phyloP scores from a whole-genome alignment of 108 stramenopile genomes.

The Stephanodiscus triporus region DNA sequence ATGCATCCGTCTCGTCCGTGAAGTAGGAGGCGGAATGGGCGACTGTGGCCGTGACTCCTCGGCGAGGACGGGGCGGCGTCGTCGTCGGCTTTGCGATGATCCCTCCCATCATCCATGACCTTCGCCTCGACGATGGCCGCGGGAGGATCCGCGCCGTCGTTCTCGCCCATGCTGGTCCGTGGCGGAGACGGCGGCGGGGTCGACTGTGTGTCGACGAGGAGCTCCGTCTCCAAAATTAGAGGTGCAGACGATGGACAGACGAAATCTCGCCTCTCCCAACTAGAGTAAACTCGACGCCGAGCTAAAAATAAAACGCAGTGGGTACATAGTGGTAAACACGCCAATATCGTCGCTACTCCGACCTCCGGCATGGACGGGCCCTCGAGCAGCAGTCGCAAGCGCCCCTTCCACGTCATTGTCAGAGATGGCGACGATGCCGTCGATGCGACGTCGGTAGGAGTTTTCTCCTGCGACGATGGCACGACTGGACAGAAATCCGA shows the following conservation, averaged over 20 bases:
- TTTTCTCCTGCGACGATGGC: not conserved
- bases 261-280: too few species aligned
- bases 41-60: not conserved
- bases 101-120: too few species aligned
- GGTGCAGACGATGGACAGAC: too few species aligned
- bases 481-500: not conserved
- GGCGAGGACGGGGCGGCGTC: not conserved
- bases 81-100: not conserved
- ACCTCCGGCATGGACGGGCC: not conserved
- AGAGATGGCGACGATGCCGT: not conserved
- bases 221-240: too few species aligned
- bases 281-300: too few species aligned
- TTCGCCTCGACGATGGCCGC: not conserved
- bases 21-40: conserved; percentile 58
- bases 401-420: not conserved
- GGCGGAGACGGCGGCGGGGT: too few species aligned
- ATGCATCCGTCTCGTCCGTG: conserved; percentile 74
- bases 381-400: not conserved
- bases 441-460: too few species aligned
- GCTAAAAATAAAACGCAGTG: too few species aligned
- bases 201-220: too few species aligned
- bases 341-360: not conserved
- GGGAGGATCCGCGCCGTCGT: not conserved
- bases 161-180: not conserved
- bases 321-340: not conserved